A percentile compares a stretch with the other conserved stretches of the same genome.
Conservation (phyloP, 495 filamentous ascomycete species). For the Clohesyomyces aquaticus region DNA sequence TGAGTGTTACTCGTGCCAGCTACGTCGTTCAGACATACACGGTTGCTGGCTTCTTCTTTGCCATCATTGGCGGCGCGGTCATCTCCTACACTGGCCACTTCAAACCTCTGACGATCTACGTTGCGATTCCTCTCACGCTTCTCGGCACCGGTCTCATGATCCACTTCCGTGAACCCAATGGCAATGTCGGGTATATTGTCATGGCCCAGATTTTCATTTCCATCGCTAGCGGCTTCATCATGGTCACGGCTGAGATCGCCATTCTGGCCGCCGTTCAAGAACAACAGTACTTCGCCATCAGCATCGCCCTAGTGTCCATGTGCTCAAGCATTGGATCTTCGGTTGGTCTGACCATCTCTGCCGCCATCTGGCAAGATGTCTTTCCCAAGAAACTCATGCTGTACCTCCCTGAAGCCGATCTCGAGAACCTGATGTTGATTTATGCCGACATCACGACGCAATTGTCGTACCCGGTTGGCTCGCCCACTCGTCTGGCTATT, state of each 20-base stretch:
- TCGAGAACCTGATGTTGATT: conserved; percentile 52
- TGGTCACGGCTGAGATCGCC: conserved; percentile 67
- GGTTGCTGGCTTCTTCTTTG: not conserved
- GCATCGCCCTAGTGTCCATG: conserved; percentile 64
- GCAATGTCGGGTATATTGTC: conserved; percentile 67
- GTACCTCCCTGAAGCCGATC: conserved; percentile 58
- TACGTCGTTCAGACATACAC: conserved; percentile 53
- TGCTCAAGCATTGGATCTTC: conserved; percentile 67
- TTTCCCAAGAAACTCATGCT: conserved; percentile 57
- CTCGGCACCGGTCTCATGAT: conserved; percentile 69
- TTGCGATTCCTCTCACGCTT: conserved; percentile 64
- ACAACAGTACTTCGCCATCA: conserved; percentile 67
- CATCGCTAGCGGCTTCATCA: conserved; percentile 65
- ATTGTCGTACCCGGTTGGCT: conserved; percentile 37
- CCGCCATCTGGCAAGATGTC: conserved; percentile 68
- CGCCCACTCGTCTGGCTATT: conserved; percentile 37
- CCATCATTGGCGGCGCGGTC: not conserved
- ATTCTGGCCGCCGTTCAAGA: conserved; percentile 62
- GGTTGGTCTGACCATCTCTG: conserved; percentile 63
- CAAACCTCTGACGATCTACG: conserved; percentile 56
- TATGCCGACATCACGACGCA: conserved; percentile 52
- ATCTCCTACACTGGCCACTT: conserved; percentile 58
- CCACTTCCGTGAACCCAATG: conserved; percentile 62
- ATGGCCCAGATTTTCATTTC: conserved; percentile 81
- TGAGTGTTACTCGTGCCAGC: conserved; percentile 58